These are phyloP conservation scores for Lavandula angustifolia DNA, from an alignment of 257 asterid species.

Conservation along the genomic window DNA sequence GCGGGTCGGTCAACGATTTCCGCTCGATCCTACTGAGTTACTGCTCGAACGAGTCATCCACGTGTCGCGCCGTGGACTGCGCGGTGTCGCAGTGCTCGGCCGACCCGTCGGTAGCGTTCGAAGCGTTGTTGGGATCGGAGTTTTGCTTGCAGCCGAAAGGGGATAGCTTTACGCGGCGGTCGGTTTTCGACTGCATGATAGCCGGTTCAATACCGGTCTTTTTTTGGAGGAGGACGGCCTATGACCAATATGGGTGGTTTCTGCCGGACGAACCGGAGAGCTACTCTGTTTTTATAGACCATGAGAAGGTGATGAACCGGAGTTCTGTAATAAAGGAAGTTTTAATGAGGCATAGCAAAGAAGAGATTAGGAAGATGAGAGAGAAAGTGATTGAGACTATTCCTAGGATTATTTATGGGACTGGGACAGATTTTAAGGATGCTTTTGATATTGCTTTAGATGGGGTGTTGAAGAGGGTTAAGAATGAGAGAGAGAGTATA, in stretches of 20 bases:
- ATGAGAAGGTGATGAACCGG: constrained; percentile 34
- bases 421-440: constrained; percentile 32
- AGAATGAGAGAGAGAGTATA: constrained; percentile 24
- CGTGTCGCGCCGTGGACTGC: constrained; percentile 7
- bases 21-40: constrained; percentile 31
- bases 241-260: constrained; percentile 22
- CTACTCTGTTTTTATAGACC: constrained; percentile 44
- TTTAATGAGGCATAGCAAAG: constrained; percentile 36
- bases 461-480: constrained; percentile 42
- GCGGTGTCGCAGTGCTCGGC: neutral
- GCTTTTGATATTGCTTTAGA: constrained; percentile 49
- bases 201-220: constrained; percentile 12
- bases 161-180: constrained; percentile 6
- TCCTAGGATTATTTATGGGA: constrained; percentile 40
- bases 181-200: constrained; percentile 11
- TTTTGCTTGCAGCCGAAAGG: constrained; percentile 13
- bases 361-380: constrained; percentile 41
- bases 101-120: neutral
- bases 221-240: neutral
- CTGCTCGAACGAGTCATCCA: constrained; percentile 28
- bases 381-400: constrained; percentile 45
- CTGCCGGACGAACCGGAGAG: constrained; percentile 40
- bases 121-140: neutral
- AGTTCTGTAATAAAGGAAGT: constrained; percentile 30
- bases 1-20: constrained; percentile 37